phyloP scores from a whole-genome alignment of 148 eudicot genomes.

The Rhododendron williamsianum region DNA sequence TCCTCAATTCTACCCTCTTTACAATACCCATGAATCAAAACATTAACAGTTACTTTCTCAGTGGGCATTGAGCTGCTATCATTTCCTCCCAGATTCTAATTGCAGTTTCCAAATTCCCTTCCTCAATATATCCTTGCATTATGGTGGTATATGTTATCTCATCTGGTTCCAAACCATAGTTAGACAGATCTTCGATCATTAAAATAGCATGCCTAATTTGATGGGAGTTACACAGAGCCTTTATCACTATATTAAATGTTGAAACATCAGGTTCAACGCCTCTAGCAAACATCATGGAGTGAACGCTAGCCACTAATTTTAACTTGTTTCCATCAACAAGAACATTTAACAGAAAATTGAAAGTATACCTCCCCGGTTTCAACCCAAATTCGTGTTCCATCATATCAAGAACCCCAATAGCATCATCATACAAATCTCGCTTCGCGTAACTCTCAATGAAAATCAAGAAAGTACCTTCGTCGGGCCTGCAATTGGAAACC shows the following conservation, averaged over 20 bases:
- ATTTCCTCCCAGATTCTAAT: conserved; percentile 70
- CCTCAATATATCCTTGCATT: conserved; percentile 92
- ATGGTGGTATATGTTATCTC: conserved; percentile 84
- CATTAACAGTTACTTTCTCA: conserved; percentile 66
- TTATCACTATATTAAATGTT: conserved; percentile 79
- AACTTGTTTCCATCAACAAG: conserved; percentile 85
- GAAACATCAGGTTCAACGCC: conserved; percentile 75
- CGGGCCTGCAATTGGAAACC: conserved; percentile 29
- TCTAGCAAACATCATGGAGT: conserved; percentile 52
- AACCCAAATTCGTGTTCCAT: conserved; percentile 66
- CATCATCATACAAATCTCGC: conserved; percentile 59
- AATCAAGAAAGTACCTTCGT: conserved; percentile 67
- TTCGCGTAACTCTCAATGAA: conserved; percentile 68
- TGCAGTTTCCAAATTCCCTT: conserved; percentile 75
- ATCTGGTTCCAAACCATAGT: conserved; percentile 65
- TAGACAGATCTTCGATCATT: conserved; percentile 95
- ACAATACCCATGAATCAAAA: conserved; percentile 77
- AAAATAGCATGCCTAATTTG: conserved; percentile 91
- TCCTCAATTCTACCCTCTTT: conserved; percentile 71
- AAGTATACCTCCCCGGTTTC: conserved; percentile 47
- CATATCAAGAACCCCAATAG: conserved; percentile 64
- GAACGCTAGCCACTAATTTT: conserved; percentile 69
- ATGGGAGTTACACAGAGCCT: conserved; percentile 88
- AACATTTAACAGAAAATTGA: conserved; percentile 72
- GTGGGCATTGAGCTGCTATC: conserved; percentile 49